Percentiles rank a stretch among this genome's conserved stretches.
Evolutionary conservation across 257 asterid species (phyloP).

Genomic region (Dorcoceras hygrometricum): DNA sequence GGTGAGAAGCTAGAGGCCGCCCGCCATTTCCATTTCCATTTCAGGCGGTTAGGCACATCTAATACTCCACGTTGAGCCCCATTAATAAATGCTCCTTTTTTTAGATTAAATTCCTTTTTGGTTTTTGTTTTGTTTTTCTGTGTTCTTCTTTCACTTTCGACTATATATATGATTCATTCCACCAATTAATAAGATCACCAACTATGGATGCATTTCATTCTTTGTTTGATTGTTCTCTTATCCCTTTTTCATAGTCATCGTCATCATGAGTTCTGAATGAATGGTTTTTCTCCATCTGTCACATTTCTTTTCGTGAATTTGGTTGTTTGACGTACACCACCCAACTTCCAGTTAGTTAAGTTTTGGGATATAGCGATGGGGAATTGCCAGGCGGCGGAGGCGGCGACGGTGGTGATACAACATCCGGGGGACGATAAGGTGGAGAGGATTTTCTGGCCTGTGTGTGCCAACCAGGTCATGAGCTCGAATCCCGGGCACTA

Average conservation of each 20-base stretch:
- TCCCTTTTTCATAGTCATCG: background rate
- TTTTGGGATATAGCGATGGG: slow-evolving; percentile 40
- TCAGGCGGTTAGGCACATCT: background rate
- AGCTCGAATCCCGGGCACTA: slow-evolving; percentile 75
- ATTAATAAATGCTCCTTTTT: background rate
- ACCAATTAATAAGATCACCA: background rate
- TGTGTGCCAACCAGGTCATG: slow-evolving; percentile 70
- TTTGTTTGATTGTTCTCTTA: too few species aligned
- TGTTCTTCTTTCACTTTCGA: background rate
- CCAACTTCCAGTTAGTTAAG: background rate
- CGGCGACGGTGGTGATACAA: slow-evolving; percentile 73
- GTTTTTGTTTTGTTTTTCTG: too few species aligned
- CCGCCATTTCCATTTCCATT: background rate
- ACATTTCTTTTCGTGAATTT: background rate
- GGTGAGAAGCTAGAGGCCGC: background rate
- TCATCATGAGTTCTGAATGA: background rate
- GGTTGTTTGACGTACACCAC: background rate
- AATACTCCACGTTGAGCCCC: background rate
- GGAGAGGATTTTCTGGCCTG: slow-evolving; percentile 71
- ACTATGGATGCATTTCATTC: background rate
- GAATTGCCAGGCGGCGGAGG: slow-evolving; percentile 92
- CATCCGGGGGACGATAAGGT: slow-evolving; percentile 58
- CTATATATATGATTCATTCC: background rate
- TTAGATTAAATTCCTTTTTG: too few species aligned
- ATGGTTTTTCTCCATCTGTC: background rate